Evolutionary conservation across 2,329 filamentous ascomycete genomes (phyloP), one percentile per base, ranked within the genome.

Genomic region (Penicillium decumbens): DNA sequence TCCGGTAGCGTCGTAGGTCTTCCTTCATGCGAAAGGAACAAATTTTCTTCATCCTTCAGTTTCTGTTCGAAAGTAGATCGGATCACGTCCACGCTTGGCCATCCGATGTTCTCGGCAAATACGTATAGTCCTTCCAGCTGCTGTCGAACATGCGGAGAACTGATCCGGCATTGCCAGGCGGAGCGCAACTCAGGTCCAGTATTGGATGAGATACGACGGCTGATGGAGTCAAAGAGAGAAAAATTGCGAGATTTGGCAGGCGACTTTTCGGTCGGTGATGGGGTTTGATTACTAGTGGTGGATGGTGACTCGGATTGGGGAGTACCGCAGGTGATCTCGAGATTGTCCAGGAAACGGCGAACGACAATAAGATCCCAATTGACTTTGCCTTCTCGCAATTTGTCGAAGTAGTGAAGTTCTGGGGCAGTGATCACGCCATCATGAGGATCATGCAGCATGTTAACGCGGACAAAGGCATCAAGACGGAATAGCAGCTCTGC

Each of bases 331-430:
- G 54, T 57, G 13, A 78, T 69, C 15, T 68, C 60, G n/a, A 81
- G 65, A 43, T 75, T 79, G 38, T 79, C 74, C 28, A 80, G 63
- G 43, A 81, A 80, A 2, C 76, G 70, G 20, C 77, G 72, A 6
- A 76, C 76, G 15, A 78, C 68, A 2, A 82, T 69, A 23, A 82
- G 63, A 62, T 81, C 78, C 79, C 79, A 82, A 45, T 80, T 74
- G 4, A 77, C 68, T 56, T 82, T 81, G 4, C 69, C 66, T n/a
- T 72, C 75, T 47, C 75, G 73, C 38, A 77, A 59, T 20, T 68
- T 68, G 41, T 75, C 70, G 45, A 79, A 76, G 6, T 71, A 66
- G 18, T 70, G 62, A 12, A 77, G 65, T 43, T 79, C 75, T 23
- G 71, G 63, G 1, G 65, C 58, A 1, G 70, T 74, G 37, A 79